Evolutionary conservation across 2,329 filamentous ascomycete species (phyloP).

Genomic region (Fusarium chlamydosporum): DNA sequence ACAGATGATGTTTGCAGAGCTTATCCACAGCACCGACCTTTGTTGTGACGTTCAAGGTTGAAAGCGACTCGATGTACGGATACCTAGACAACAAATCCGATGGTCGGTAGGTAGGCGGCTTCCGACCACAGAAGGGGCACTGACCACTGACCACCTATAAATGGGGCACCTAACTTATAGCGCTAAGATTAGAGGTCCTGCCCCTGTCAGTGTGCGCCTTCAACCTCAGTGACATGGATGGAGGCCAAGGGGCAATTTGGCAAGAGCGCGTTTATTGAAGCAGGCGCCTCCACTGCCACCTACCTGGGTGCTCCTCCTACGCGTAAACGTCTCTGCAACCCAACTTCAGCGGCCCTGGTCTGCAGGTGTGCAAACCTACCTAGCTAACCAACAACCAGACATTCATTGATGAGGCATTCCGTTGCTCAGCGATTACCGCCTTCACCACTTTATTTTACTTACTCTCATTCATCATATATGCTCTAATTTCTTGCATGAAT

Average conservation of each 20-base stretch:
- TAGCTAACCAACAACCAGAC: constrained; percentile 15
- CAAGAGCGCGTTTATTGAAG: constrained; percentile 34
- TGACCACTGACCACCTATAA: constrained; percentile 35
- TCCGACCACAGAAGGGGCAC: constrained; percentile 23
- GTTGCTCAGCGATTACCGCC: not conserved
- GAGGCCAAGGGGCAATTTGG: constrained; percentile 17
- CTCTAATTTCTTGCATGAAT: not conserved
- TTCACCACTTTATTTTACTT: not conserved
- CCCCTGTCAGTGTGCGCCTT: constrained; percentile 16
- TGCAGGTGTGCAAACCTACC: not conserved
- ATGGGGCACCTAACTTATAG: constrained; percentile 9
- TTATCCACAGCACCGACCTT: constrained; percentile 2
- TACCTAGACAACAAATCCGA: constrained; percentile 21
- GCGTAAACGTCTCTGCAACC: constrained; percentile 11
- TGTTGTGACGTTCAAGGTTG: constrained; percentile 15
- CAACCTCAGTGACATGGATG: not conserved
- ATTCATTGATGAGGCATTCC: constrained; percentile 4
- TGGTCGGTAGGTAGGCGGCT: constrained; percentile 1
- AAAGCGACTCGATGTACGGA: not conserved
- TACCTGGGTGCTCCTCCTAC: not conserved
- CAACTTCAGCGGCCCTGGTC: not conserved
- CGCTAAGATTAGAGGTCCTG: constrained; percentile 16
- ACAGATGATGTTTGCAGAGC: not conserved
- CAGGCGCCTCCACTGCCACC: not conserved
- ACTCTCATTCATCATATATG: not conserved